These are phyloP conservation scores for Cryptococcus depauperatus DNA, from an alignment of 1,284 basidiomycete species.

Conservation along the genomic window DNA sequence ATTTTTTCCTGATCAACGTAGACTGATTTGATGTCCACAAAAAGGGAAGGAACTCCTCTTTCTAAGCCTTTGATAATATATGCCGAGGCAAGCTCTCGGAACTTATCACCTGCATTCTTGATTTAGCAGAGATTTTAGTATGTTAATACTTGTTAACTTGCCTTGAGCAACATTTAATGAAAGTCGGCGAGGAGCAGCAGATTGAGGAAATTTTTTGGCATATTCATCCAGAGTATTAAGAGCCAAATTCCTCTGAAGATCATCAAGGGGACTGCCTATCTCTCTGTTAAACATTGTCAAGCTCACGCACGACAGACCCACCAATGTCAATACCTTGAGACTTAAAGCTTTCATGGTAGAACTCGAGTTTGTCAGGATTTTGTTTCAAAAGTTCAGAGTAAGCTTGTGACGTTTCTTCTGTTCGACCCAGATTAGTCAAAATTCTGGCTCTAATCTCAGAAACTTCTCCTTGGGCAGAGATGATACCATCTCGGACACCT, in stretches of 20 bases:
- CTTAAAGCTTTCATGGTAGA: constrained; percentile 66
- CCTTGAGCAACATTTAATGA: constrained; percentile 60
- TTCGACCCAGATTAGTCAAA: constrained; percentile 55
- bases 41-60: constrained; percentile 89
- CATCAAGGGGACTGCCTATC: constrained; percentile 17
- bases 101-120: constrained; percentile 51
- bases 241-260: constrained; percentile 51
- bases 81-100: constrained; percentile 57
- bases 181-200: constrained; percentile 64
- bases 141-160: constrained; percentile 25
- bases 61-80: constrained; percentile 68
- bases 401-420: constrained; percentile 63
- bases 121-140: constrained; percentile 8
- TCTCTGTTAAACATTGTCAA: not conserved
- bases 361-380: constrained; percentile 75
- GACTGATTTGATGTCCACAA: constrained; percentile 82
- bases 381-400: constrained; percentile 74
- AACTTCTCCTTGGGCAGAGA: constrained; percentile 64
- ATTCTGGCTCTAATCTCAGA: constrained; percentile 58
- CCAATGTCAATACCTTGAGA: constrained; percentile 61
- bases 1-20: constrained; percentile 62
- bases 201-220: constrained; percentile 56
- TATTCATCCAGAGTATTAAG: constrained; percentile 57
- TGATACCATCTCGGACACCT: constrained; percentile 56
- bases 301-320: constrained; percentile 27